Conservation (phyloP, 371 early-diverging fungal genomes). For the Mortierella sp. region DNA sequence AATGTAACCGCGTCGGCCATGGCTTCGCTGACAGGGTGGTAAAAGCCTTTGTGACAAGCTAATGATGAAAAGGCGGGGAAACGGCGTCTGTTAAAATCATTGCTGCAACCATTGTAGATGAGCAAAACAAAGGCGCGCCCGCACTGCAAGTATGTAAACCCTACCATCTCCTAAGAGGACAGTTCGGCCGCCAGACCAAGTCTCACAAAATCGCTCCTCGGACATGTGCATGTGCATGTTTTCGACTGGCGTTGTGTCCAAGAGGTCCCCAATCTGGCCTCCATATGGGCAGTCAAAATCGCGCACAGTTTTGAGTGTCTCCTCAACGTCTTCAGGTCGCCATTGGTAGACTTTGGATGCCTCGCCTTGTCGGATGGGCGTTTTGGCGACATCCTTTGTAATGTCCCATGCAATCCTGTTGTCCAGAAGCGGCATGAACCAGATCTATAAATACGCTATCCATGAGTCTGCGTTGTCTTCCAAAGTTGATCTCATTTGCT, state of each 20-base stretch:
- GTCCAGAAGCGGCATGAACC: conserved; percentile 50
- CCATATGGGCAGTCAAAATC: conserved; percentile 44
- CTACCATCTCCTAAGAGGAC: conserved; percentile 55
- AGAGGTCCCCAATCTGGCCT: conserved; percentile 41
- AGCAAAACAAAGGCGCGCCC: background rate
- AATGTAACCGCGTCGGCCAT: conserved; percentile 49
- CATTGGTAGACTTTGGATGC: conserved; percentile 41
- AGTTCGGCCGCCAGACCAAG: conserved; percentile 52
- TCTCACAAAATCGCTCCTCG: conserved; percentile 53
- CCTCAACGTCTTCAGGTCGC: conserved; percentile 44
- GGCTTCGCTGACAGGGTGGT: conserved; percentile 50
- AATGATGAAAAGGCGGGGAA: background rate
- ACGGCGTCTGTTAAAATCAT: background rate
- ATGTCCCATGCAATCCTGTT: conserved; percentile 57
- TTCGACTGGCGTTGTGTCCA: conserved; percentile 35
- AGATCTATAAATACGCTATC: conserved; percentile 22
- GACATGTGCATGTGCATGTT: conserved; percentile 46
- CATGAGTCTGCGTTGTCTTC: background rate
- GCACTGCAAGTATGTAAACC: background rate
- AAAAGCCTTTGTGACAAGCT: conserved; percentile 47
- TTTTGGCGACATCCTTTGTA: conserved; percentile 33
- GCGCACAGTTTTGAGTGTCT: conserved; percentile 32
- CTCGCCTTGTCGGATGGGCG: conserved; percentile 49
- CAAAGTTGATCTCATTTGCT: background rate
- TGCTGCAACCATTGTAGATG: background rate